Evolutionary conservation across 768 basidiomycete species (phyloP).

Genomic region (Wakefieldia striispora): DNA sequence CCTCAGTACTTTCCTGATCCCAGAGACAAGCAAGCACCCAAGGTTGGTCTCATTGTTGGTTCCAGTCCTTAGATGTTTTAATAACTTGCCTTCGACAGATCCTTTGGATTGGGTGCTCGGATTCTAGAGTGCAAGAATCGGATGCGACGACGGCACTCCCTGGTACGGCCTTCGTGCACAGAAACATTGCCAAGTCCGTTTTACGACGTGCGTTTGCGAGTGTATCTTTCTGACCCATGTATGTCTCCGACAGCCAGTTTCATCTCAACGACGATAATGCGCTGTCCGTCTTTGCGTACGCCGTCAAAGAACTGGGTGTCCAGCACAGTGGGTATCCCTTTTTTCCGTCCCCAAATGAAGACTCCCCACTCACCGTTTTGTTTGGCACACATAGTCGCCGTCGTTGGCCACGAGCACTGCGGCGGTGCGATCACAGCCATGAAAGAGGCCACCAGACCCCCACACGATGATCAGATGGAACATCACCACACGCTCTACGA

Average conservation of each 20-base stretch:
- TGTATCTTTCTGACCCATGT: too few relatives aligned
- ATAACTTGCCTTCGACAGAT: slow-evolving; percentile 39
- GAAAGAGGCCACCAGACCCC: slow-evolving; percentile 3
- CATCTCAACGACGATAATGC: slow-evolving; percentile 66
- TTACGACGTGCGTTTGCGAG: too few relatives aligned
- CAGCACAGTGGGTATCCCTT: slow-evolving; percentile 61
- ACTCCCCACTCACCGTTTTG: not conserved
- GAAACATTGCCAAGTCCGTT: slow-evolving; percentile 81
- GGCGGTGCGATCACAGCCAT: slow-evolving; percentile 60
- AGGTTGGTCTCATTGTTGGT: slow-evolving; percentile 8
- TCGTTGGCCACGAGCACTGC: slow-evolving; percentile 82
- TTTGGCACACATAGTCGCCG: slow-evolving; percentile 48
- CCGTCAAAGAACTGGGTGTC: slow-evolving; percentile 62
- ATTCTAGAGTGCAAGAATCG: slow-evolving; percentile 82
- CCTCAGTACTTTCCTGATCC: slow-evolving; percentile 22
- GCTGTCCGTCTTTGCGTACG: slow-evolving; percentile 70
- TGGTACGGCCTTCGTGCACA: slow-evolving; percentile 79
- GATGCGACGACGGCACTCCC: slow-evolving; percentile 68
- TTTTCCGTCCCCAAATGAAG: not conserved
- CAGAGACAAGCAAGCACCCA: slow-evolving; percentile 13
- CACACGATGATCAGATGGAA: not conserved
- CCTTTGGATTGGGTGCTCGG: slow-evolving; percentile 80
- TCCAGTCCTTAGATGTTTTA: not conserved
- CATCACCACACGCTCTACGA: slow-evolving; percentile 12
- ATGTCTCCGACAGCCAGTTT: slow-evolving; percentile 53